A percentile compares a stretch with the other conserved stretches of the same genome.
phyloP scores from a whole-genome alignment of 148 eudicot genomes.

The Cornus kousa region DNA sequence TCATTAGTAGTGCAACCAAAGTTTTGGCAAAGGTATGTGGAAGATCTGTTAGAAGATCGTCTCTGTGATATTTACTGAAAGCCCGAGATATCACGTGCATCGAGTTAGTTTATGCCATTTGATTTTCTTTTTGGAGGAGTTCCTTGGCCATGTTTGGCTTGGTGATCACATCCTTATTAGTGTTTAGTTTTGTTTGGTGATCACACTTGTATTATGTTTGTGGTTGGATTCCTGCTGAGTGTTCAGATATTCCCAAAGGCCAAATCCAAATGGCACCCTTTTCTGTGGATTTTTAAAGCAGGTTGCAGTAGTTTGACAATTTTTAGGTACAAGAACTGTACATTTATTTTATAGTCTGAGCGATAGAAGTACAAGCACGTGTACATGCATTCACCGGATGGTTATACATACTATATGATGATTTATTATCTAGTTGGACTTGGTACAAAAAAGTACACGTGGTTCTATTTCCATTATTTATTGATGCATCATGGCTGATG shows the following conservation, averaged over 20 bases:
- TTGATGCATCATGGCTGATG: background rate
- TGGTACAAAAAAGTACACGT: background rate
- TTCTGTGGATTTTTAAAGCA: background rate
- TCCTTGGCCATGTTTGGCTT: background rate
- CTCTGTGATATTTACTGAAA: too few species aligned
- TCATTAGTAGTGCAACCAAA: too few species aligned
- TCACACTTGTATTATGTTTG: background rate
- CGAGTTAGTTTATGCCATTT: background rate
- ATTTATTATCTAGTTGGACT: background rate
- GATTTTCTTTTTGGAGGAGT: background rate
- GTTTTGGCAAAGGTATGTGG: too few species aligned
- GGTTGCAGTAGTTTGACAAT: background rate
- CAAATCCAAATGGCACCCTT: background rate
- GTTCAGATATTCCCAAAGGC: conserved; percentile 4
- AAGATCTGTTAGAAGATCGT: too few species aligned
- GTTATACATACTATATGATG: background rate
- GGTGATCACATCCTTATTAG: background rate
- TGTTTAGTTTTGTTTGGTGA: background rate
- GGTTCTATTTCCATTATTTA: conserved; percentile 2
- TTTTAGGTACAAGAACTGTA: background rate
- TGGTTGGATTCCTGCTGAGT: background rate
- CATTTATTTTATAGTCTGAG: background rate
- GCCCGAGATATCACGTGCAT: background rate
- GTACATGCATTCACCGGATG: background rate
- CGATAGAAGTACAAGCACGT: background rate